Base-by-base conservation (phyloP, 495 filamentous ascomycete species). In the Sordaria brevicollis region DNA sequence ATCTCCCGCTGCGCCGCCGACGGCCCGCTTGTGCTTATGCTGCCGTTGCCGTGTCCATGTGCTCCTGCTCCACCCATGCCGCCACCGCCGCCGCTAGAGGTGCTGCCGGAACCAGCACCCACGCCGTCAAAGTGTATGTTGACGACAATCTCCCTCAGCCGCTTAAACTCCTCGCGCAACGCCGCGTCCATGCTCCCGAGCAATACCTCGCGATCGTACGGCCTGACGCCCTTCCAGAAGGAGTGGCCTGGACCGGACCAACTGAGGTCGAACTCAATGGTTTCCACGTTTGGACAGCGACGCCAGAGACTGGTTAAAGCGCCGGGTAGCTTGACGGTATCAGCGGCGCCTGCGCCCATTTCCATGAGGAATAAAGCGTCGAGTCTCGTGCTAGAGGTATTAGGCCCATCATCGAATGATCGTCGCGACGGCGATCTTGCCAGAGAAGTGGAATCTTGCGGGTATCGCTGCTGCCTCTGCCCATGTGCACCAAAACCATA, bases 201-300 rank as follows among this genome's bases (percentile, higher is more conserved):
- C 5, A 62, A 1, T 0, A 62, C 13, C 49, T 62, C 49, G 5
- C 49, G 13, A 2, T 62, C 49, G 21, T 29, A 31, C 13, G 25
- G 49, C 25, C 49, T 5, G 13, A 62, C 13, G 2, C 37, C 37
- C 25, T 31, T 62, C 49, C 49, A 62, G 1, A 62, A 17, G 0
- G 49, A 62, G 8, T 62, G 49, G 0, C 49, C 49, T 0, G 49
- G 49, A 0, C 49, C 49, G 3, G 49, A 62, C 43, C 67, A 66
- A 1, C 57, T 34, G 21, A 69, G 19, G 54, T 72, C 70, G 21
- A 72, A 57, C 19, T 29, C 25, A 38, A 72, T 13, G 2, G 38
- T n/a, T 34, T 72, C 67, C 2, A 72, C 34, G 38, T 54, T 62
- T 19, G 70, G 70, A 35, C 70, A 72, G 25, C 62, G 35, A 1